phyloP scores from a whole-genome alignment of 2,329 filamentous ascomycete genomes.

The Nemania serpens region DNA sequence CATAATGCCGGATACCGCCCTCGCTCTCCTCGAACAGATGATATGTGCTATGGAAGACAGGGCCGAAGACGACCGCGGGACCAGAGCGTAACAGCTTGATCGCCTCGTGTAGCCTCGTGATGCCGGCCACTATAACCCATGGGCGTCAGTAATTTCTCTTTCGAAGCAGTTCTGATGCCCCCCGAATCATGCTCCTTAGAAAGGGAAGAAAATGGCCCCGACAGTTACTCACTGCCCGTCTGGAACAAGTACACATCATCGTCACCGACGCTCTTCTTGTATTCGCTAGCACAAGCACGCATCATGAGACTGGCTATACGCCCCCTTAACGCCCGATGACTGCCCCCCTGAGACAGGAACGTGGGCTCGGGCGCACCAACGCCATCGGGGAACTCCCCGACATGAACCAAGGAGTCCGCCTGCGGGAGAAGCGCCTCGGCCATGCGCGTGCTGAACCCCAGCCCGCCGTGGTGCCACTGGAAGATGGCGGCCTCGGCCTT shows the following conservation, averaged over 20 bases:
- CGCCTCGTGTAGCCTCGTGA: constrained; percentile 50
- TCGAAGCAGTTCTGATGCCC: no score
- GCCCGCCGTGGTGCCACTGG: constrained; percentile 53
- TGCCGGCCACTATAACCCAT: no score
- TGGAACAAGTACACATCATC: constrained; percentile 58
- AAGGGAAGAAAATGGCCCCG: no score
- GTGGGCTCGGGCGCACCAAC: constrained; percentile 41
- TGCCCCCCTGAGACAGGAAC: constrained; percentile 45
- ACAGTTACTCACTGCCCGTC: no score
- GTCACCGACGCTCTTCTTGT: constrained; percentile 30
- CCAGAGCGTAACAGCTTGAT: constrained; percentile 43
- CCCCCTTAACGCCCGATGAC: constrained; percentile 46
- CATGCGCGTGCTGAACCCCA: constrained; percentile 52
- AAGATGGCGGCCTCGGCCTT: constrained; percentile 46
- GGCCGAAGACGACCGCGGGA: constrained; percentile 52
- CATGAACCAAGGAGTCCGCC: constrained; percentile 43
- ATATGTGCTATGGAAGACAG: constrained; percentile 57
- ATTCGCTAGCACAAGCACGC: constrained; percentile 44
- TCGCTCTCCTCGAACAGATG: constrained; percentile 52
- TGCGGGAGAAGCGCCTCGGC: constrained; percentile 50
- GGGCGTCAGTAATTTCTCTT: no score
- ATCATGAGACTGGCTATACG: constrained; percentile 50
- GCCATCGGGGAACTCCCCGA: constrained; percentile 38
- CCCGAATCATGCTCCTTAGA: no score
- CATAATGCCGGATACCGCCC: constrained; percentile 54